Conservation (phyloP, 768 basidiomycete species). For the Trametes elegans region DNA sequence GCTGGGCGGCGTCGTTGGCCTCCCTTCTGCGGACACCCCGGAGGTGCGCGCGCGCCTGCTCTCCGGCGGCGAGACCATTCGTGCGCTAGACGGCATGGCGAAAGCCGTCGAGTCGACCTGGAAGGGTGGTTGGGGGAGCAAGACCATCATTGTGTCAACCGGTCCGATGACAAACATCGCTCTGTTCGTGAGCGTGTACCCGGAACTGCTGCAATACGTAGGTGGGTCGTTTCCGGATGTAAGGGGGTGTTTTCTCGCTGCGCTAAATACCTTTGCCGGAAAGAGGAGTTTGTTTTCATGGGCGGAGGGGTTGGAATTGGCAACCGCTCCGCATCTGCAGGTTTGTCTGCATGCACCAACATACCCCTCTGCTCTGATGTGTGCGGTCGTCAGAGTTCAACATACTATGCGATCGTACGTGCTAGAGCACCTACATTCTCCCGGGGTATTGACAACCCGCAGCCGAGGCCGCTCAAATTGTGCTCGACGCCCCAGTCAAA, state of each 20-base stretch:
- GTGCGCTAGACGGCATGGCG: conserved; percentile 72
- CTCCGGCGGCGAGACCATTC: conserved; percentile 39
- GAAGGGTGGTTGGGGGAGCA: conserved; percentile 55
- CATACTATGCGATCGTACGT: conserved; percentile 77
- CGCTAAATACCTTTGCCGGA: background rate
- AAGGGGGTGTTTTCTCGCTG: background rate
- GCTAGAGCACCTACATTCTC: no score
- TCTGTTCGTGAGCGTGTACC: conserved; percentile 39
- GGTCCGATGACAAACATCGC: conserved; percentile 85
- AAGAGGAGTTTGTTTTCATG: conserved; percentile 82
- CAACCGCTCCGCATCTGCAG: conserved; percentile 75
- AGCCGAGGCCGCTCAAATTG: conserved; percentile 85
- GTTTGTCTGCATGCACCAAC: conserved; percentile 29
- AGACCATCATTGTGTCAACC: conserved; percentile 69
- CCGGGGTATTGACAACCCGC: background rate
- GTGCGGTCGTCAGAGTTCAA: conserved; percentile 58
- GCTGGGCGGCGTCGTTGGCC: conserved; percentile 79
- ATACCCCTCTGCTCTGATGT: background rate
- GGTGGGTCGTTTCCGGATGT: conserved; percentile 14
- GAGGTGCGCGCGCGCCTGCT: conserved; percentile 50
- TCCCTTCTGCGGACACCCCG: conserved; percentile 50
- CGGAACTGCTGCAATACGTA: conserved; percentile 51
- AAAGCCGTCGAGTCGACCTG: conserved; percentile 50
- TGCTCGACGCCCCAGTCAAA: conserved; percentile 68
- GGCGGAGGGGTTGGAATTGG: conserved; percentile 88